Percentiles rank a stretch among this genome's conserved stretches.
phyloP scores from a whole-genome alignment of 2,329 filamentous ascomycete genomes.

The Venturia oleaginea region DNA sequence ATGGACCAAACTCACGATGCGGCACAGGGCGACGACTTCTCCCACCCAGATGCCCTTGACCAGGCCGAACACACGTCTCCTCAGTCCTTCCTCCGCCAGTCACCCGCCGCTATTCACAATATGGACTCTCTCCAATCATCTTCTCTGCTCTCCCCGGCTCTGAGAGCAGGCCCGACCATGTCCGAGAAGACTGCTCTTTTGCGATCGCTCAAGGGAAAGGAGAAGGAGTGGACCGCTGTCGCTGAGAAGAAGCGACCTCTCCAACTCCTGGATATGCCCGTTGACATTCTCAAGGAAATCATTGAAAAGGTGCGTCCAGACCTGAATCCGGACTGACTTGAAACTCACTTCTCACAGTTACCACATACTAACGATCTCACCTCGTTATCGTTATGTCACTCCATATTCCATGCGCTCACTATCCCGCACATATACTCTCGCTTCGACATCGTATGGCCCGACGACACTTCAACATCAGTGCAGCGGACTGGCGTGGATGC shows the following conservation, averaged over 20 bases:
- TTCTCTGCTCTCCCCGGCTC: neutral
- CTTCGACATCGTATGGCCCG: conserved; percentile 85
- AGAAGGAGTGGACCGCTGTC: conserved; percentile 28
- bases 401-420: conserved; percentile 63
- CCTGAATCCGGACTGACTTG: neutral
- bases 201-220: conserved; percentile 39
- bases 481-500: conserved; percentile 69
- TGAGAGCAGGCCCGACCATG: neutral
- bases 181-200: conserved; percentile 5
- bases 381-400: conserved; percentile 67
- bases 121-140: neutral
- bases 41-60: neutral
- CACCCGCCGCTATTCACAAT: neutral
- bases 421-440: conserved; percentile 74
- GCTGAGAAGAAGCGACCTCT: conserved; percentile 46
- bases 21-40: neutral
- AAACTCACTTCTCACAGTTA: conserved; percentile 41
- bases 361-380: conserved; percentile 76
- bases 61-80: neutral
- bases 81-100: conserved; percentile 7
- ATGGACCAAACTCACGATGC: conserved; percentile 3
- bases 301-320: conserved; percentile 57
- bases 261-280: conserved; percentile 62
- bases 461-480: conserved; percentile 54
- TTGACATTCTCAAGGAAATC: conserved; percentile 70